Percentiles rank a stretch among this genome's conserved stretches.
These are phyloP conservation scores for Rhodotorula sp. DNA, from an alignment of 1,284 basidiomycete genomes.

Conservation along the genomic window DNA sequence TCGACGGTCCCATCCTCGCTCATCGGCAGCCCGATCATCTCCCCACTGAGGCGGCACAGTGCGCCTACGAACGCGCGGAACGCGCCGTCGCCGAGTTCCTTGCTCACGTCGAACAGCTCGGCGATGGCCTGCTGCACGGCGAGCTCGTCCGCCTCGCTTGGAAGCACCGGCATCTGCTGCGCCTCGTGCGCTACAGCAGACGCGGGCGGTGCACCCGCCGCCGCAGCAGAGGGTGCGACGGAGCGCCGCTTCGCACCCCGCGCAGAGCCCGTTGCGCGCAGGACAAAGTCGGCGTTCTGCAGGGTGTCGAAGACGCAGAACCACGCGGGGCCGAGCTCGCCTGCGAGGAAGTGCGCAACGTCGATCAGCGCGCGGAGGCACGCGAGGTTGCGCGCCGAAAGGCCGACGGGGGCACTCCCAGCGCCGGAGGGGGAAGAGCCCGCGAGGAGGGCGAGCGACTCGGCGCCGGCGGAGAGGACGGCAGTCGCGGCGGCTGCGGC, in stretches of 20 bases:
- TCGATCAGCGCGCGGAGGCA: constrained; percentile 81
- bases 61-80: constrained; percentile 80
- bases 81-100: constrained; percentile 71
- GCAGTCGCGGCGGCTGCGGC: constrained; percentile 31
- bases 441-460: constrained; percentile 63
- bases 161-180: constrained; percentile 30
- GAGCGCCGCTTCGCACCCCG: constrained; percentile 11
- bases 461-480: constrained; percentile 60
- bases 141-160: constrained; percentile 74
- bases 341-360: constrained; percentile 77
- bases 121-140: constrained; percentile 71
- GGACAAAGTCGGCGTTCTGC: constrained; percentile 89
- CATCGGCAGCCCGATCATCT: constrained; percentile 81
- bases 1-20: constrained; percentile 39
- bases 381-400: constrained; percentile 86
- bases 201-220: neutral
- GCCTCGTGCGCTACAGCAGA: neutral
- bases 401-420: constrained; percentile 51
- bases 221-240: neutral
- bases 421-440: neutral
- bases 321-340: constrained; percentile 84
- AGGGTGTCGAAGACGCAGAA: constrained; percentile 84
- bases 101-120: constrained; percentile 77
- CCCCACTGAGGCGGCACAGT: constrained; percentile 78
- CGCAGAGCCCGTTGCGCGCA: constrained; percentile 52